Evolutionary conservation across 2,329 filamentous ascomycete species (phyloP).

Genomic region (Nectriaceae sp.): DNA sequence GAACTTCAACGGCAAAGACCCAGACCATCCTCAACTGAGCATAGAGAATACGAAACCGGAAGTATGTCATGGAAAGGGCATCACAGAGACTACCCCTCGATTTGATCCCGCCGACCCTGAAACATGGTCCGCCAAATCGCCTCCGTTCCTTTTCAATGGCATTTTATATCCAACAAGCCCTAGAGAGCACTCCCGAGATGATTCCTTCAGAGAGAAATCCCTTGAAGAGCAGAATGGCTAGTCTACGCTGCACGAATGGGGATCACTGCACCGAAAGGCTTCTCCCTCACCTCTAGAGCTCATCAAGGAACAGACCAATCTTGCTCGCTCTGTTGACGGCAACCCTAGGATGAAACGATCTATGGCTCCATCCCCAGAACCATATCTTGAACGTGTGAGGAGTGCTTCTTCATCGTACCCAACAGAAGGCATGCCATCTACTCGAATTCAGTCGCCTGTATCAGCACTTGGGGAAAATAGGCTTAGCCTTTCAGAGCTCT

Average conservation of each 20-base stretch:
- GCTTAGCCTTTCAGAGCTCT: conserved; percentile 31
- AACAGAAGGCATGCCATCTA: conserved; percentile 20
- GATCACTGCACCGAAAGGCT: conserved; percentile 1
- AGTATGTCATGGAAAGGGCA: conserved; percentile 7
- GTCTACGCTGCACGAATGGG: conserved; percentile 7
- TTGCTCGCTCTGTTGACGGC: conserved; percentile 18
- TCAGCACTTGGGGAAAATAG: conserved; percentile 20
- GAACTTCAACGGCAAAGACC: neutral
- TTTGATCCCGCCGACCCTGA: conserved; percentile 9
- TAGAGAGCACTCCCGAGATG: conserved; percentile 9
- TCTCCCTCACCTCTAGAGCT: conserved; percentile 8
- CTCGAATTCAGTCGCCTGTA: conserved; percentile 30
- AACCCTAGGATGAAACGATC: conserved; percentile 12
- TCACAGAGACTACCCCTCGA: neutral
- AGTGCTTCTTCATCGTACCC: conserved; percentile 36
- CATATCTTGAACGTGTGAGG: conserved; percentile 12
- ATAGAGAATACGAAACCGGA: conserved; percentile 13
- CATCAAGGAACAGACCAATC: conserved; percentile 17
- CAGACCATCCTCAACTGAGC: neutral
- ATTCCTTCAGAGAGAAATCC: neutral
- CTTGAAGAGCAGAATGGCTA: conserved; percentile 9
- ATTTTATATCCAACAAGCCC: conserved; percentile 3
- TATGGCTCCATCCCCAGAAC: conserved; percentile 13
- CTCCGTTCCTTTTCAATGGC: conserved; percentile 12
- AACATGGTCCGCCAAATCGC: conserved; percentile 13